Percentiles rank a stretch among this genome's conserved stretches.
These are phyloP conservation scores for Cordyceps farinosa DNA, from an alignment of 2,329 filamentous ascomycete genomes.

Conservation along the genomic window DNA sequence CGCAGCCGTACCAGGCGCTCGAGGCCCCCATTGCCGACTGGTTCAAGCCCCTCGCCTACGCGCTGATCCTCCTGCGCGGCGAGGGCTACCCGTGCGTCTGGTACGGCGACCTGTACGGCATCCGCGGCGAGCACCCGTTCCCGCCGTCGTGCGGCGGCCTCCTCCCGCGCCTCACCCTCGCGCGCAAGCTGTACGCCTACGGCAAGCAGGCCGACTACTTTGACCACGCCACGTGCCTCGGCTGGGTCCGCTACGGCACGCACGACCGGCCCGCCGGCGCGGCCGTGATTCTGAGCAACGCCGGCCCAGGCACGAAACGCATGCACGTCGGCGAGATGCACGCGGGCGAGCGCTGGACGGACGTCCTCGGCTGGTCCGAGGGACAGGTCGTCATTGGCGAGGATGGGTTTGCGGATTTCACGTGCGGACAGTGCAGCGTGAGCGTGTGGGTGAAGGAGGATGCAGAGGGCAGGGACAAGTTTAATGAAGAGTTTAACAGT, in stretches of 20 bases:
- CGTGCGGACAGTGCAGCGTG: constrained; percentile 50
- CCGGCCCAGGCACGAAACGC: constrained; percentile 46
- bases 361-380: constrained; percentile 55
- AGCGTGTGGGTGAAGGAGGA: constrained; percentile 57
- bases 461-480: constrained; percentile 46
- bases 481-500: constrained; percentile 34
- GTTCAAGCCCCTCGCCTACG: constrained; percentile 70
- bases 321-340: constrained; percentile 62
- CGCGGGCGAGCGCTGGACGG: constrained; percentile 60
- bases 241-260: constrained; percentile 52
- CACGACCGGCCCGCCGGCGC: constrained; percentile 46
- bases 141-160: constrained; percentile 51
- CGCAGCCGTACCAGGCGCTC: constrained; percentile 41
- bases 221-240: constrained; percentile 58
- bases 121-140: constrained; percentile 43
- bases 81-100: constrained; percentile 65
- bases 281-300: constrained; percentile 56
- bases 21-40: constrained; percentile 58
- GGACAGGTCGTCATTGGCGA: constrained; percentile 56
- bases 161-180: constrained; percentile 57
- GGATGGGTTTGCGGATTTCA: constrained; percentile 58
- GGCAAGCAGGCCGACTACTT: constrained; percentile 63
- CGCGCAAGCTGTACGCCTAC: constrained; percentile 64
- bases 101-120: constrained; percentile 68
- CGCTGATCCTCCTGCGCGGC: constrained; percentile 63